Evolutionary conservation across 306 rosid species (phyloP).

Genomic region (Biancaea sappan): DNA sequence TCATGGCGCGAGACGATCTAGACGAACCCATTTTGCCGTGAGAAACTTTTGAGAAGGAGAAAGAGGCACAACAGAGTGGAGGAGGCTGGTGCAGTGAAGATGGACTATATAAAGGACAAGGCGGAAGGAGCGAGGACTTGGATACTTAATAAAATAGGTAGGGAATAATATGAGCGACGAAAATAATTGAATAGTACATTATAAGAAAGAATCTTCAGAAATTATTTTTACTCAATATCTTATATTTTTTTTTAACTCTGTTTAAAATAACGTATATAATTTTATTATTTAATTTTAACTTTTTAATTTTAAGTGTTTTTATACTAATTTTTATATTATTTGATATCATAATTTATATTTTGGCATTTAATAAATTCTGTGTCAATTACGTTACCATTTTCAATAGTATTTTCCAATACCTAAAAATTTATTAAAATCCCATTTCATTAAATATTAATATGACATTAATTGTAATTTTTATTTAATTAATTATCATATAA

Average conservation of each 20-base stretch:
- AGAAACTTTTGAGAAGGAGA: neutral
- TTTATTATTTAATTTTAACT: too few relatives aligned
- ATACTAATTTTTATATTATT: neutral
- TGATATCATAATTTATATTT: neutral
- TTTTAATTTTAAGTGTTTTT: too few relatives aligned
- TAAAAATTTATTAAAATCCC: neutral
- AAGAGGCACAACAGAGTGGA: neutral
- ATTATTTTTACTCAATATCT: neutral
- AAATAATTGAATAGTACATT: too few relatives aligned
- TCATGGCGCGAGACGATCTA: slow-evolving; percentile 35
- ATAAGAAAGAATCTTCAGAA: too few relatives aligned
- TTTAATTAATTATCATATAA: neutral
- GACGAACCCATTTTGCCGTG: slow-evolving; percentile 48
- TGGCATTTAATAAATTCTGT: neutral
- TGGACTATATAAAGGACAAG: slow-evolving; percentile 56
- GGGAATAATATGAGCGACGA: neutral
- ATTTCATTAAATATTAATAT: neutral
- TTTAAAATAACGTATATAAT: too few relatives aligned
- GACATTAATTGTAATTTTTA: neutral
- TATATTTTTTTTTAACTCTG: too few relatives aligned
- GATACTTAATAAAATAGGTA: neutral
- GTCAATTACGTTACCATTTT: neutral
- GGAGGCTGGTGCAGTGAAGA: slow-evolving; percentile 25
- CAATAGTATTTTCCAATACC: neutral
- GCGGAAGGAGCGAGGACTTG: neutral